Conservation (phyloP, 2,329 filamentous ascomycete genomes). For the Diaporthe capsici region DNA sequence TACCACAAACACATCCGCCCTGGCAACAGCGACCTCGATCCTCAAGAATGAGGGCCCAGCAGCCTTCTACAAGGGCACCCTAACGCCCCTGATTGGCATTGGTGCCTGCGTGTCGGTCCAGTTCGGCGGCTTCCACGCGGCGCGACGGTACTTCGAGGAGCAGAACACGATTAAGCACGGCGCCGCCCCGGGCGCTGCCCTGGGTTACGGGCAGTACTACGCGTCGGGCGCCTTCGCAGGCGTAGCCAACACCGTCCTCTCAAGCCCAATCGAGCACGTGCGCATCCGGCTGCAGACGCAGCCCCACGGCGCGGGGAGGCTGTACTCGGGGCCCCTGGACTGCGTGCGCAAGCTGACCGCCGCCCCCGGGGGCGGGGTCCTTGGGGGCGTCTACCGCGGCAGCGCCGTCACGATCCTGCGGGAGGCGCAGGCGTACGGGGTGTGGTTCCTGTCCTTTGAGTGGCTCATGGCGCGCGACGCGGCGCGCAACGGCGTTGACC, state of each 20-base stretch:
- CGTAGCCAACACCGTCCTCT: conserved; percentile 89
- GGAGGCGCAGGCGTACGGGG: conserved; percentile 94
- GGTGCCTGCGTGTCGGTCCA: conserved; percentile 98
- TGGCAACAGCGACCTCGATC: conserved; percentile 86
- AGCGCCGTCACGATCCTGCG: conserved; percentile 87
- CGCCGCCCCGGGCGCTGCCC: conserved; percentile 69
- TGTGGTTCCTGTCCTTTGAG: conserved; percentile 97
- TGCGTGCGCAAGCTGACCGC: conserved; percentile 87
- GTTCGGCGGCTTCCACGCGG: conserved; percentile 96
- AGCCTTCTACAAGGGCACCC: conserved; percentile 98
- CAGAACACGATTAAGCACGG: conserved; percentile 75
- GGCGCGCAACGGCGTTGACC: conserved; percentile 79
- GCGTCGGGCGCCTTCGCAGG: conserved; percentile 92
- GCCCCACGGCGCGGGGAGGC: conserved; percentile 83
- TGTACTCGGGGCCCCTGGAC: conserved; percentile 90
- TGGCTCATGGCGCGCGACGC: conserved; percentile 95
- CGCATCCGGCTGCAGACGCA: conserved; percentile 97
- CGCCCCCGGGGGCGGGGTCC: conserved; percentile 72
- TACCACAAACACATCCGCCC: conserved; percentile 82
- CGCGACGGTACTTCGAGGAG: conserved; percentile 86
- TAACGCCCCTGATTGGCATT: conserved; percentile 95
- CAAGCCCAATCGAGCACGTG: conserved; percentile 95
- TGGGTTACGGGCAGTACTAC: conserved; percentile 91
- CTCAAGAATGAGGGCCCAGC: conserved; percentile 88
- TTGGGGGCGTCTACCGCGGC: conserved; percentile 87